Base-by-base conservation (phyloP, 2,329 filamentous ascomycete species). In the Mycogone perniciosa region DNA sequence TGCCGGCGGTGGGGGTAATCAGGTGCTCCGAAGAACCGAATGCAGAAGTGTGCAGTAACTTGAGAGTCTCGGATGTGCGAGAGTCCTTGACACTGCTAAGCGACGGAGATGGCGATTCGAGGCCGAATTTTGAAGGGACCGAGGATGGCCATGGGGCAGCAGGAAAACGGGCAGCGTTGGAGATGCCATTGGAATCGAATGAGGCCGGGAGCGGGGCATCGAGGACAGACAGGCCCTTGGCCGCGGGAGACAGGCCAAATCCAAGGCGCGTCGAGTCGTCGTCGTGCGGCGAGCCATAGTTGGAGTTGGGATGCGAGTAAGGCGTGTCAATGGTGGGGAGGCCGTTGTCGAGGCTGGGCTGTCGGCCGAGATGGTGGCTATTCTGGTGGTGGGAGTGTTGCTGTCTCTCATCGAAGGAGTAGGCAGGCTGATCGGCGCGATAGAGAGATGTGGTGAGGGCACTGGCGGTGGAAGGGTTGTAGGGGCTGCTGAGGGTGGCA, bases 171-270 rank as follows among this genome's bases (percentile, higher is more conserved):
- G 92, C 91, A 55, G 89, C 90, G 66, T 92, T 88, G 8, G 91
- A 96, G 48, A 96, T 88, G 45, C 91, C 92, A 63, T 96, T 93
- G 60, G 90, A 95, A 69, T 97, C 93, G 66, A 97, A 96, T 0
- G 92, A 97, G 7, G 91, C 89, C 1, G 93, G 93, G 7, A 97
- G 79, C 11, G 89, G 90, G 2, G 90, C 93, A 71, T 97, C 92
- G 56, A 96, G 79, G 10, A 95, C 88, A n/a, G 88, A 93, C n/a
- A 96, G 67, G 3, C 79, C 81, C 59, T 82, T 85, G 48, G 82
- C 81, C 45, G 79, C 79, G 0, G 91, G 89, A 10, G 91, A 95
- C 47, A 93, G 79, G 27, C 87, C 87, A 37, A 91, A 76, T n/a
- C 87, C 82, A 31, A 79, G 74, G 33, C 80, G 73, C 49, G 66